Percentiles rank a stretch among this genome's conserved stretches.
These are phyloP conservation scores for Trapa bicornis DNA, from an alignment of 345 rosid genomes.

Conservation along the genomic window DNA sequence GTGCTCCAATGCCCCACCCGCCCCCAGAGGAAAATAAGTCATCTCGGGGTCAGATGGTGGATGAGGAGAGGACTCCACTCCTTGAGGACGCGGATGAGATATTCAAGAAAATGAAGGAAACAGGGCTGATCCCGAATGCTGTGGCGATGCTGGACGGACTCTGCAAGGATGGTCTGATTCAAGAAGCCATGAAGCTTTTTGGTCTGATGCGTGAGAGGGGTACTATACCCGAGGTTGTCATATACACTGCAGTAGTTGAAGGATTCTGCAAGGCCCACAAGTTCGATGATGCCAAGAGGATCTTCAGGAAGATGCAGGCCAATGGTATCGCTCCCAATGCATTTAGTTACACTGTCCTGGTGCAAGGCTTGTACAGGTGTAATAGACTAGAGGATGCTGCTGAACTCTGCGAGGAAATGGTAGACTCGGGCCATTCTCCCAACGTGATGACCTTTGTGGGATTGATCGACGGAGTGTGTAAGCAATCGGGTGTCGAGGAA, in stretches of 20 bases:
- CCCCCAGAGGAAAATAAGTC: slow-evolving; percentile 16
- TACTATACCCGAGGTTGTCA: slow-evolving; percentile 76
- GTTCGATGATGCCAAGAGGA: slow-evolving; percentile 66
- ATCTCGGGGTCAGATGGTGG: slow-evolving; percentile 2
- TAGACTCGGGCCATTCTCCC: slow-evolving; percentile 84
- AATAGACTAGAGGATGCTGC: slow-evolving; percentile 49
- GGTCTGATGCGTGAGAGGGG: slow-evolving; percentile 73
- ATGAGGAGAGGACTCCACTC: slow-evolving; percentile 9
- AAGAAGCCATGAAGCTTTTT: slow-evolving; percentile 87
- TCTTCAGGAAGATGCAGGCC: slow-evolving; percentile 69
- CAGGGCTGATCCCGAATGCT: slow-evolving; percentile 80
- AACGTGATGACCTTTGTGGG: slow-evolving; percentile 71
- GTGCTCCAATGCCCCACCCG: background rate
- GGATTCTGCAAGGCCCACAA: slow-evolving; percentile 79
- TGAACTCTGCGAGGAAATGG: slow-evolving; percentile 49
- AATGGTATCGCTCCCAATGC: slow-evolving; percentile 64
- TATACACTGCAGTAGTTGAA: slow-evolving; percentile 87
- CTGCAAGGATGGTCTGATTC: slow-evolving; percentile 84
- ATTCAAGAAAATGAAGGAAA: slow-evolving; percentile 79
- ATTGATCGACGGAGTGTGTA: slow-evolving; percentile 62
- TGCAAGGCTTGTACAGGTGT: slow-evolving; percentile 57
- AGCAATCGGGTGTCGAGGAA: slow-evolving; percentile 49
- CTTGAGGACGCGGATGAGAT: slow-evolving; percentile 45
- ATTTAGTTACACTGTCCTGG: slow-evolving; percentile 43
- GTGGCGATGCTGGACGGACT: slow-evolving; percentile 96